These are phyloP conservation scores for Aspergillus caelatus DNA, from an alignment of 2,329 filamentous ascomycete genomes.

Conservation along the genomic window DNA sequence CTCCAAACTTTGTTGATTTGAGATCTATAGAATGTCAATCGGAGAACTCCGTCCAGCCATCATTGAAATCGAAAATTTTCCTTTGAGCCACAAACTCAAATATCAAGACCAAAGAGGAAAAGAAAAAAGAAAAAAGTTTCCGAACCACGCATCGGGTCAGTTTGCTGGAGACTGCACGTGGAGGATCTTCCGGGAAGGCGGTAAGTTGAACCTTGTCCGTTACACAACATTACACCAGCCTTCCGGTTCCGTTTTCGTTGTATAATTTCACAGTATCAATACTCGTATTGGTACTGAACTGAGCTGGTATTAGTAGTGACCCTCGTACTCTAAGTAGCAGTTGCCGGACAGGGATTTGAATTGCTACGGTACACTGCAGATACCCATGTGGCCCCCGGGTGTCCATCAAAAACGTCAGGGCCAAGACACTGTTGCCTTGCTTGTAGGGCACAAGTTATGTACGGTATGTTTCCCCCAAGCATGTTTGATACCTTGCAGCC, in stretches of 20 bases:
- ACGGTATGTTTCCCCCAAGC: background rate
- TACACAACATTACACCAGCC: background rate
- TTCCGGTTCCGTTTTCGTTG: background rate
- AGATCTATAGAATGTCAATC: background rate
- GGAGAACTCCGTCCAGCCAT: background rate
- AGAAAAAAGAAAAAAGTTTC: background rate
- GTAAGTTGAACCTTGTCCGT: slow-evolving; percentile 15
- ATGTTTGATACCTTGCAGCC: background rate
- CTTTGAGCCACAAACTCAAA: background rate
- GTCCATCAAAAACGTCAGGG: background rate
- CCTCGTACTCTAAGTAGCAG: background rate
- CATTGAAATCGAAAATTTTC: background rate
- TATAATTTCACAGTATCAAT: background rate
- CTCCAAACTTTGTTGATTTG: background rate
- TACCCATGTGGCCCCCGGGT: slow-evolving; percentile 3
- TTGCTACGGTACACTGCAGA: slow-evolving; percentile 14
- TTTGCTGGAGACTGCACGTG: slow-evolving; percentile 17
- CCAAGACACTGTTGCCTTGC: background rate
- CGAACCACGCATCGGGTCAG: slow-evolving; percentile 1
- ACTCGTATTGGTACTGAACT: background rate
- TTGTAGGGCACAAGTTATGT: background rate
- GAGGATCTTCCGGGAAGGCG: slow-evolving; percentile 26
- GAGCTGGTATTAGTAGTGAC: background rate
- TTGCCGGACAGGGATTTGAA: background rate
- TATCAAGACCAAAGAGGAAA: background rate